These are phyloP conservation scores for Daedalea quercina DNA, from an alignment of 768 basidiomycete species.

Conservation along the genomic window DNA sequence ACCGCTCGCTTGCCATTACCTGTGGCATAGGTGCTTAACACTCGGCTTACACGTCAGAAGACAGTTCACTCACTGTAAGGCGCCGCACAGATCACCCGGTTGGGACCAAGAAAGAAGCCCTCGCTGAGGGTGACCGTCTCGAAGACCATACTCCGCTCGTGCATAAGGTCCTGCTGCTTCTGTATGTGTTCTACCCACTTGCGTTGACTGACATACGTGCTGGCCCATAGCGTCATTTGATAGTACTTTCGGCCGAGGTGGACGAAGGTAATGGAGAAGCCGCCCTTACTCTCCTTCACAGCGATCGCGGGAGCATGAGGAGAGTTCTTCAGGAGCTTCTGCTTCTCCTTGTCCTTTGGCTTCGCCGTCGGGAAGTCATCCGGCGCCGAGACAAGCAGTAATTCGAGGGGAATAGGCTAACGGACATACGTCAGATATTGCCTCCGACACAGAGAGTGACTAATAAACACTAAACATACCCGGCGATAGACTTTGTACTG, in stretches of 20 bases:
- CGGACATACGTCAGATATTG: slow-evolving; percentile 1
- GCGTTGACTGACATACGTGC: slow-evolving; percentile 72
- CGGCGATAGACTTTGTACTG: slow-evolving; percentile 90
- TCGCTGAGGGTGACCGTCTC: slow-evolving; percentile 82
- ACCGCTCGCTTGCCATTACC: slow-evolving; percentile 80
- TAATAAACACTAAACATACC: slow-evolving; percentile 39
- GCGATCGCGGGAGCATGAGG: slow-evolving; percentile 42
- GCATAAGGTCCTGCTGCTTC: slow-evolving; percentile 82
- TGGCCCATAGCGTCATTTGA: slow-evolving; percentile 87
- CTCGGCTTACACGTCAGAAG: background rate
- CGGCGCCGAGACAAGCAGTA: slow-evolving; percentile 74
- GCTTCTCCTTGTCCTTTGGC: slow-evolving; percentile 18
- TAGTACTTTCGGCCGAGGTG: slow-evolving; percentile 93
- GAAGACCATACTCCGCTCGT: slow-evolving; percentile 81
- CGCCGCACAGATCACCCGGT: slow-evolving; percentile 91
- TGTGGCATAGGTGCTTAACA: background rate
- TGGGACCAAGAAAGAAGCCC: slow-evolving; percentile 78
- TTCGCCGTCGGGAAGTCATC: slow-evolving; percentile 48
- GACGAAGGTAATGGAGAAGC: slow-evolving; percentile 88
- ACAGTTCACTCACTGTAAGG: slow-evolving; percentile 60
- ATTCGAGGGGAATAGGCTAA: slow-evolving; percentile 93
- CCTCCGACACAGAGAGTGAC: background rate
- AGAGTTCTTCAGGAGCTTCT: slow-evolving; percentile 29
- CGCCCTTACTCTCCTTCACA: slow-evolving; percentile 66
- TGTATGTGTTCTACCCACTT: slow-evolving; percentile 93